Evolutionary conservation across 441 rosid species (phyloP).

Genomic region (Mallotus japonicus): DNA sequence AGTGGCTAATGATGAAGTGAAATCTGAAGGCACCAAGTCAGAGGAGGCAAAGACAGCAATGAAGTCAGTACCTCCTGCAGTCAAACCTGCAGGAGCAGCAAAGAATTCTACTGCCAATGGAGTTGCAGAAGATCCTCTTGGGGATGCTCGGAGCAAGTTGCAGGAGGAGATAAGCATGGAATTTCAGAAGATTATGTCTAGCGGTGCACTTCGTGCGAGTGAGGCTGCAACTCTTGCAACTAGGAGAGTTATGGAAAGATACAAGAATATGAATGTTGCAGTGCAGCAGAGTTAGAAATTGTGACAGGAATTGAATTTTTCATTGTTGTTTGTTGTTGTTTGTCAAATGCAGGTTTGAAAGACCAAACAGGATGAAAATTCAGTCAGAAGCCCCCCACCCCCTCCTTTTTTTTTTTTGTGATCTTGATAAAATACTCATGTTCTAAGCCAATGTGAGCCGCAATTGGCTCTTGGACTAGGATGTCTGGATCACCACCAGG

Average conservation of each 20-base stretch:
- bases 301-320: not conserved
- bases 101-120: constrained; percentile 23
- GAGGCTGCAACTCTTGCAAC: constrained; percentile 93
- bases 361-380: not conserved
- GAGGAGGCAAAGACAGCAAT: constrained; percentile 13
- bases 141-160: constrained; percentile 73
- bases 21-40: constrained; percentile 22
- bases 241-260: constrained; percentile 82
- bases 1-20: constrained; percentile 17
- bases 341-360: constrained; percentile 2
- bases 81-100: constrained; percentile 32
- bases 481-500: no score
- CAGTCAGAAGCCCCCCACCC: not conserved
- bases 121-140: constrained; percentile 53
- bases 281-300: constrained; percentile 35
- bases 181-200: constrained; percentile 77
- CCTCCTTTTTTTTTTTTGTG: no score
- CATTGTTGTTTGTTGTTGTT: no score
- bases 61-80: constrained; percentile 30
- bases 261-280: constrained; percentile 50
- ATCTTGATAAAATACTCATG: no score
- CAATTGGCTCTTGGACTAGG: no score
- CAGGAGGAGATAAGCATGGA: constrained; percentile 83
- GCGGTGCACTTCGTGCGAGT: constrained; percentile 71
- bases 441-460: no score